These are phyloP conservation scores for Pseudogymnoascus pannorum DNA, from an alignment of 2,329 filamentous ascomycete species.

Conservation along the genomic window DNA sequence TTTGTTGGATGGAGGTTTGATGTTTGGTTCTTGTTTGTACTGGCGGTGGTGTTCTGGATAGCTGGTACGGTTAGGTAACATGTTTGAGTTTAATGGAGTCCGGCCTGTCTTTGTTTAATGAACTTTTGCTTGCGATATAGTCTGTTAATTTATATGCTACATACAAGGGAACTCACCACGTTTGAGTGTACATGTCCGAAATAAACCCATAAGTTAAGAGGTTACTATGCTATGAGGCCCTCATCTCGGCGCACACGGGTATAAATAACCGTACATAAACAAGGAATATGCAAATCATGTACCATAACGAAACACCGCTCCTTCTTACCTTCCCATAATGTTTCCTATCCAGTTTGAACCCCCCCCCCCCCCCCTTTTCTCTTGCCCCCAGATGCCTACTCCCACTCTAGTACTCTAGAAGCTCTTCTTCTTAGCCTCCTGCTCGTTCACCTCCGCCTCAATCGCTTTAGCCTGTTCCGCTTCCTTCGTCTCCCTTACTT, in stretches of 20 bases:
- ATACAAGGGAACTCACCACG: neutral
- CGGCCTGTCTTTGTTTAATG: neutral
- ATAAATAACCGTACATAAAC: constrained; percentile 8
- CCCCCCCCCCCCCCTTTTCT: no score
- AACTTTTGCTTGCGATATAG: neutral
- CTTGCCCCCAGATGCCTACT: neutral
- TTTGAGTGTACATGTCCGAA: neutral
- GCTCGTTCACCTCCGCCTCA: constrained; percentile 40
- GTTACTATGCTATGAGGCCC: constrained; percentile 6
- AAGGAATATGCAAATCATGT: constrained; percentile 1
- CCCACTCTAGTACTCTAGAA: neutral
- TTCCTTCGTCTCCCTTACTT: constrained; percentile 86
- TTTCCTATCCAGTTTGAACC: neutral
- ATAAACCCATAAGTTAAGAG: neutral
- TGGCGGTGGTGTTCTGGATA: constrained; percentile 8
- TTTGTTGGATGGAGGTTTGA: neutral
- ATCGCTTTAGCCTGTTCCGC: constrained; percentile 69
- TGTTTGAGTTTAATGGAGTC: constrained; percentile 4
- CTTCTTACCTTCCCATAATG: neutral
- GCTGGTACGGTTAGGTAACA: neutral
- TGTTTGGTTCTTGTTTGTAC: neutral
- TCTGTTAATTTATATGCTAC: neutral
- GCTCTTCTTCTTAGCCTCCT: constrained; percentile 15
- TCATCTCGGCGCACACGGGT: neutral
- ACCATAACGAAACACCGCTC: neutral